Conservation (phyloP, 768 basidiomycete genomes). For the Boletus rubescentipes region DNA sequence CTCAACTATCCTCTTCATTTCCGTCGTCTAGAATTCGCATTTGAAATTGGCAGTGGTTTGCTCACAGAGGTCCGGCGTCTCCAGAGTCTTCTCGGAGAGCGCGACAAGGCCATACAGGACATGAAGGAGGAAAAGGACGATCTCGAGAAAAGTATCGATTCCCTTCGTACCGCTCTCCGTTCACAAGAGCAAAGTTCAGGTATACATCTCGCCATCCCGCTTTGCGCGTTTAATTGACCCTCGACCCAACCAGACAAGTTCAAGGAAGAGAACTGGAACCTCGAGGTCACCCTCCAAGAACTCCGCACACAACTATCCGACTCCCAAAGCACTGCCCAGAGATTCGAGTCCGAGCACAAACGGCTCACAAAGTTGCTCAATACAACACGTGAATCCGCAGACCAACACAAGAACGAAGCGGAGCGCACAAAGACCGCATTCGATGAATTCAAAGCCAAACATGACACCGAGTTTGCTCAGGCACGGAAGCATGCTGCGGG, state of each 20-base stretch:
- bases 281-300: slow-evolving; percentile 91
- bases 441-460: slow-evolving; percentile 81
- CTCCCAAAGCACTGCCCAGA: slow-evolving; percentile 60
- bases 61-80: slow-evolving; percentile 89
- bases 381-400: slow-evolving; percentile 68
- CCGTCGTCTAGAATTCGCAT: slow-evolving; percentile 79
- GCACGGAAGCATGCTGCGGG: slow-evolving; percentile 86
- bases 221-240: neutral
- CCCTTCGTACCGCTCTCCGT: slow-evolving; percentile 67
- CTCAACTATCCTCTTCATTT: slow-evolving; percentile 14
- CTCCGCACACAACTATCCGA: slow-evolving; percentile 69
- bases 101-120: slow-evolving; percentile 90
- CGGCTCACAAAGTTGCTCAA: slow-evolving; percentile 75
- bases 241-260: slow-evolving; percentile 65
- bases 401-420: slow-evolving; percentile 83
- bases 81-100: slow-evolving; percentile 86
- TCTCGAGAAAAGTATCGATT: slow-evolving; percentile 76
- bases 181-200: slow-evolving; percentile 82
- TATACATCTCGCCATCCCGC: slow-evolving; percentile 32
- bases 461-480: slow-evolving; percentile 93
- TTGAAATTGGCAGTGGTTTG: slow-evolving; percentile 93
- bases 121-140: slow-evolving; percentile 92
- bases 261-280: slow-evolving; percentile 99
- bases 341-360: slow-evolving; percentile 81
- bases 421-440: slow-evolving; percentile 65